Evolutionary conservation across 345 rosid genomes (phyloP).

Genomic region (Trapa incisa): DNA sequence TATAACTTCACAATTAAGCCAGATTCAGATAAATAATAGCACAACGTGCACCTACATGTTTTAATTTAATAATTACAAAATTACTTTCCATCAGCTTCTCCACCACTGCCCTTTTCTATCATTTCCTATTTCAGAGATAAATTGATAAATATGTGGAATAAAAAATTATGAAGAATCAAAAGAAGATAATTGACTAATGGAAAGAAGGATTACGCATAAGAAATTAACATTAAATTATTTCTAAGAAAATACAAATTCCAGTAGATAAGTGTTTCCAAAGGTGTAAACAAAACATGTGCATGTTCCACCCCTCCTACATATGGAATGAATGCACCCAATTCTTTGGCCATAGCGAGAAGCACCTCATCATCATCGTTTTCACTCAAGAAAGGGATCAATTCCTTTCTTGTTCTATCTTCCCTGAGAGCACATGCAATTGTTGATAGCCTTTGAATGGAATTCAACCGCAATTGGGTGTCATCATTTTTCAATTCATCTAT

Average conservation of each 20-base stretch:
- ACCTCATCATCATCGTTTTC: slow-evolving; percentile 97
- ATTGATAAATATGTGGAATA: too few species aligned
- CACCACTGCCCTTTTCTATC: too few species aligned
- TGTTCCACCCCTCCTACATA: slow-evolving; percentile 85
- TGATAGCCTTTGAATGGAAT: slow-evolving; percentile 77
- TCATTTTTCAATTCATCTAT: slow-evolving; percentile 91
- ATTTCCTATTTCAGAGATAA: too few species aligned
- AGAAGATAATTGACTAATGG: too few species aligned
- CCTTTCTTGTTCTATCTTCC: slow-evolving; percentile 88
- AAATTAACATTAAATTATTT: background rate
- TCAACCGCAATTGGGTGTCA: slow-evolving; percentile 83
- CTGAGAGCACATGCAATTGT: slow-evolving; percentile 96
- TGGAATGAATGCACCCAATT: slow-evolving; percentile 77
- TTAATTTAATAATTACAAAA: too few species aligned
- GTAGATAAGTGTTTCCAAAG: slow-evolving; percentile 51
- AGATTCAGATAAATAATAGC: too few species aligned
- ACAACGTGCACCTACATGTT: too few species aligned
- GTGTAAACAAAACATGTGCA: slow-evolving; percentile 69
- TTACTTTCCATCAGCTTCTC: too few species aligned
- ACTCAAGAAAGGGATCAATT: slow-evolving; percentile 74
- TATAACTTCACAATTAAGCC: background rate
- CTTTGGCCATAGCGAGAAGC: slow-evolving; percentile 93
- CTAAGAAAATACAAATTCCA: background rate
- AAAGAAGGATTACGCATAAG: too few species aligned
- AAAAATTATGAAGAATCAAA: too few species aligned